Evolutionary conservation across 2,329 filamentous ascomycete species (phyloP).

Genomic region (Diplodia scrobiculata): DNA sequence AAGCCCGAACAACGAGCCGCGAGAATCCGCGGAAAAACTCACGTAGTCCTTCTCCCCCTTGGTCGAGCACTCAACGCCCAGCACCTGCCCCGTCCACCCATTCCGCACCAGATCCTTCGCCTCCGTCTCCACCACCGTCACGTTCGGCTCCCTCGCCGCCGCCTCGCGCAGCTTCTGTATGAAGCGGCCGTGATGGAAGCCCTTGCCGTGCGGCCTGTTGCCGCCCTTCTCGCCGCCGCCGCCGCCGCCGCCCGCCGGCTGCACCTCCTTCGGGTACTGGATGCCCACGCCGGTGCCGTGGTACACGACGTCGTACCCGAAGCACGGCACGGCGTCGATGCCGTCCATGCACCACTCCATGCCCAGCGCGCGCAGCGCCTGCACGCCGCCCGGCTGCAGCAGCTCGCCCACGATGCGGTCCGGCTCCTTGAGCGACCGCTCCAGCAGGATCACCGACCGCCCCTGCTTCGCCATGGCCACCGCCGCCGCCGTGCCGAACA

Average conservation of each 20-base stretch:
- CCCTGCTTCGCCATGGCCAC: conserved; percentile 84
- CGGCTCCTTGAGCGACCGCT: conserved; percentile 86
- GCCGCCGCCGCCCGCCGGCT: conserved; percentile 38
- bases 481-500: conserved; percentile 85
- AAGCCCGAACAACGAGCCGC: not conserved
- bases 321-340: conserved; percentile 81
- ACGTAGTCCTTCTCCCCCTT: conserved; percentile 62
- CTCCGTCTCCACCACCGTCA: conserved; percentile 88
- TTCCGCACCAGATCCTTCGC: conserved; percentile 74
- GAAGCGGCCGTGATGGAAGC: conserved; percentile 94
- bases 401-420: conserved; percentile 95
- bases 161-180: conserved; percentile 77
- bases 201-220: conserved; percentile 68
- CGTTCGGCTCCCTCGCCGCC: conserved; percentile 74
- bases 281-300: conserved; percentile 72
- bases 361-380: conserved; percentile 77
- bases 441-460: conserved; percentile 84
- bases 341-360: conserved; percentile 77
- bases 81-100: conserved; percentile 67
- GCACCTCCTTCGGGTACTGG: conserved; percentile 68
- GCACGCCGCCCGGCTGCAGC: conserved; percentile 86
- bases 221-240: conserved; percentile 46
- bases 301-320: conserved; percentile 87
- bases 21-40: conserved; percentile 19
- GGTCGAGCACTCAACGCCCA: conserved; percentile 79